Conservation (phyloP, 2,329 filamentous ascomycete genomes). For the Metarhizium anisopliae region DNA sequence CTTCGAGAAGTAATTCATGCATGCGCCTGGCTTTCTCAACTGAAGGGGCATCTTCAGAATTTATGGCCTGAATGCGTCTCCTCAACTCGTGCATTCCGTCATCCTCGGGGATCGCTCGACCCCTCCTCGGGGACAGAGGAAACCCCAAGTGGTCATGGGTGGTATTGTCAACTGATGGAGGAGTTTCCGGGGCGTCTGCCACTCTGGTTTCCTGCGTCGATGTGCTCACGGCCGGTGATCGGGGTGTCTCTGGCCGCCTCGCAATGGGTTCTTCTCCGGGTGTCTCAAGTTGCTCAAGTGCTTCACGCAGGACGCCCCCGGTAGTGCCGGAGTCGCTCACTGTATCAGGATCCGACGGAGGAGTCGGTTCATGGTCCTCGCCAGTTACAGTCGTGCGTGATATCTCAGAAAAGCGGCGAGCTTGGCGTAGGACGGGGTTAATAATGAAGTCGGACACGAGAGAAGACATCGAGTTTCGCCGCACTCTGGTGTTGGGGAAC, state of each 20-base stretch:
- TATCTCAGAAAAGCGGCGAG: constrained; percentile 51
- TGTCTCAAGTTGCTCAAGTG: background rate
- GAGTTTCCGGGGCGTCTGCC: constrained; percentile 16
- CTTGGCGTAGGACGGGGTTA: constrained; percentile 57
- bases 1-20: constrained; percentile 62
- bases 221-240: constrained; percentile 21
- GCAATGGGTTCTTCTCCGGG: constrained; percentile 5
- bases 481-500: constrained; percentile 1
- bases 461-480: constrained; percentile 42
- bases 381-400: constrained; percentile 29
- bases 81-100: constrained; percentile 67
- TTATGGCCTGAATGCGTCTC: constrained; percentile 59
- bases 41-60: constrained; percentile 47
- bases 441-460: constrained; percentile 57
- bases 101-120: constrained; percentile 54
- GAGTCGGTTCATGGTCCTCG: constrained; percentile 20
- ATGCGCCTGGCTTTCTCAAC: constrained; percentile 63
- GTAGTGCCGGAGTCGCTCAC: constrained; percentile 18
- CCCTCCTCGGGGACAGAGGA: constrained; percentile 19
- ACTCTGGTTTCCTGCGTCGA: constrained; percentile 26
- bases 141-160: constrained; percentile 25
- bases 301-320: constrained; percentile 9
- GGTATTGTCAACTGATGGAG: constrained; percentile 13
- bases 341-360: constrained; percentile 12
- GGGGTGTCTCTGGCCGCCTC: constrained; percentile 15